These are phyloP conservation scores for Zopfia rhizophila DNA, from an alignment of 2,329 filamentous ascomycete genomes.

Conservation along the genomic window DNA sequence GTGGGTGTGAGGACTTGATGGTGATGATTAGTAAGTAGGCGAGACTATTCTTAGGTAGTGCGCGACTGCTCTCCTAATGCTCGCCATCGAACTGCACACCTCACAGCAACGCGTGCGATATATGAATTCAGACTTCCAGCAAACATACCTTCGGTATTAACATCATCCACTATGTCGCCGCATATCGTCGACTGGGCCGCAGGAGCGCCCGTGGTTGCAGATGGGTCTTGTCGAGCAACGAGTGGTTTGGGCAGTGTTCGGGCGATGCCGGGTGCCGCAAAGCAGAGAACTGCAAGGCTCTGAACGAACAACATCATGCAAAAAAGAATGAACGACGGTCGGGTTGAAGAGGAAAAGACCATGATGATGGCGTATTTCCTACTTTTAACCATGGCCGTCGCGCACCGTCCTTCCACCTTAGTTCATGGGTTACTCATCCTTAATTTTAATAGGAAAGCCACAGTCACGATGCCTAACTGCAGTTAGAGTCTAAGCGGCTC, in stretches of 20 bases:
- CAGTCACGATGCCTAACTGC: no score
- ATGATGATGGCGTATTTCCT: no score
- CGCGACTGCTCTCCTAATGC: not conserved
- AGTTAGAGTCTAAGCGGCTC: no score
- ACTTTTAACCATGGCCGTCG: no score
- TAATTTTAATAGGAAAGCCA: no score
- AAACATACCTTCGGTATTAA: slow-evolving; percentile 2
- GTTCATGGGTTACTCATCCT: no score
- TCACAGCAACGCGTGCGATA: no score
- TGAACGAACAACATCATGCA: slow-evolving; percentile 12
- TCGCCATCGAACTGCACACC: not conserved
- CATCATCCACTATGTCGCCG: slow-evolving; percentile 21
- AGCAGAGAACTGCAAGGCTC: slow-evolving; percentile 3
- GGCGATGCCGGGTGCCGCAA: not conserved
- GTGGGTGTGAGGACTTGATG: not conserved
- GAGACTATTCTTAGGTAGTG: not conserved
- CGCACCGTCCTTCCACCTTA: no score
- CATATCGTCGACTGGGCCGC: slow-evolving; percentile 14
- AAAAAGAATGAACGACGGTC: slow-evolving; percentile 12
- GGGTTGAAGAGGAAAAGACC: not conserved
- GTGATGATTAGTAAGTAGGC: not conserved
- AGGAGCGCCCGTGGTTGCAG: slow-evolving; percentile 15
- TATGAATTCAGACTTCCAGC: not conserved
- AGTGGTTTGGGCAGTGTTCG: slow-evolving; percentile 11
- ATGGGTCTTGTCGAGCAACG: slow-evolving; percentile 20